Evolutionary conservation across 345 rosid genomes (phyloP).

Genomic region (Draba incana): DNA sequence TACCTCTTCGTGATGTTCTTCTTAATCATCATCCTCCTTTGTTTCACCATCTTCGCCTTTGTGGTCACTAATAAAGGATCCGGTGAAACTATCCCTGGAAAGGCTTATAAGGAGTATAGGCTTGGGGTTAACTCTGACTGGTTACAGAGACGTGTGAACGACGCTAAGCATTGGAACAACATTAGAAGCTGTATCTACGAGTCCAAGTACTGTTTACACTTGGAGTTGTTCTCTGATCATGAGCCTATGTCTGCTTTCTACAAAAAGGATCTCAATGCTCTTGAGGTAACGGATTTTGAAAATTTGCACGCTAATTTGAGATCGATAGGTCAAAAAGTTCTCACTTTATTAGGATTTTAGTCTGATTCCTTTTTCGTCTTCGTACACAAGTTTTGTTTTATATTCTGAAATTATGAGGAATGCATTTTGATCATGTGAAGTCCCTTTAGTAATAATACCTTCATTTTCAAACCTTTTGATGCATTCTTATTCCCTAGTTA

Average conservation of each 20-base stretch:
- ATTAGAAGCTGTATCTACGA: conserved; percentile 69
- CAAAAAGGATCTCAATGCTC: conserved; percentile 43
- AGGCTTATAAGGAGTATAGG: conserved; percentile 82
- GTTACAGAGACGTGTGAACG: conserved; percentile 66
- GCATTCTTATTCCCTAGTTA: not conserved
- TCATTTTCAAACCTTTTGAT: not conserved
- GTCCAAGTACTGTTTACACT: conserved; percentile 50
- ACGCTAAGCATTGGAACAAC: conserved; percentile 63
- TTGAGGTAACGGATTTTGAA: conserved; percentile 55
- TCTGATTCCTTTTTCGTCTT: not conserved
- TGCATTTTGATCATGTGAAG: not conserved
- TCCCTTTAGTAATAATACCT: not conserved
- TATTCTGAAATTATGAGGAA: not conserved
- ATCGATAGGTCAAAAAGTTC: not conserved
- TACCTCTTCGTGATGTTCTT: conserved; percentile 83
- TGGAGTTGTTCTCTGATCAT: conserved; percentile 28
- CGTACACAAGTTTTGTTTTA: not conserved
- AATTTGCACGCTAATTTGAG: not conserved
- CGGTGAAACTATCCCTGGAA: conserved; percentile 53
- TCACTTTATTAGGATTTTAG: not conserved
- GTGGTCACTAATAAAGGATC: conserved; percentile 85
- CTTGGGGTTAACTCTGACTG: conserved; percentile 72
- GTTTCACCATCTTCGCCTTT: conserved; percentile 83
- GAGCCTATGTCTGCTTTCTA: conserved; percentile 38
- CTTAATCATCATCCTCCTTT: conserved; percentile 59